Evolutionary conservation across 78 protist genomes (phyloP).

Genomic region (Carpediemonas membranifera): DNA sequence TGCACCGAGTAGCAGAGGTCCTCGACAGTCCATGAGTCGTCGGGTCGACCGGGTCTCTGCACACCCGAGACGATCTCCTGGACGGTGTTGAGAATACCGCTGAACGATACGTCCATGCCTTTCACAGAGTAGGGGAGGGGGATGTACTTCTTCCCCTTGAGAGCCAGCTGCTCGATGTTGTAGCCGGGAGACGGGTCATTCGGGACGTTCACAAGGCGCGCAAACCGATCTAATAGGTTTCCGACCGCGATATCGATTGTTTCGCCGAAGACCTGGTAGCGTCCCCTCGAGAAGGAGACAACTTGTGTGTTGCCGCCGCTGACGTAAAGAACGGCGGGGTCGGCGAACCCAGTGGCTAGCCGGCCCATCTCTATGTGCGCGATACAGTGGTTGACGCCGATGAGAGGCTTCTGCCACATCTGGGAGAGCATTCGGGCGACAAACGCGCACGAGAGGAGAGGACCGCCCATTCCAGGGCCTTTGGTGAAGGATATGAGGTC

Average conservation of each 20-base stretch:
- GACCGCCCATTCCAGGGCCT: constrained; percentile 28
- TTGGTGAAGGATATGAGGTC: constrained; percentile 10
- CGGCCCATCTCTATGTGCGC: constrained; percentile 97
- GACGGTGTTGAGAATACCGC: constrained; percentile 13
- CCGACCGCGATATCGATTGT: constrained; percentile 97
- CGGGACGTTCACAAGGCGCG: constrained; percentile 53
- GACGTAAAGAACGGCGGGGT: constrained; percentile 94
- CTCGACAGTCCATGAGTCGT: constrained; percentile 39
- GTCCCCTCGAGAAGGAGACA: constrained; percentile 34
- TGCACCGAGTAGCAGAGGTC: constrained; percentile 82
- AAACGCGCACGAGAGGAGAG: background rate
- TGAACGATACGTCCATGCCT: constrained; percentile 47
- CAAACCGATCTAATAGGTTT: constrained; percentile 79
- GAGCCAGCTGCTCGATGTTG: constrained; percentile 91
- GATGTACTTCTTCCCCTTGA: constrained; percentile 44
- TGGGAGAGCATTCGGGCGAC: constrained; percentile 31
- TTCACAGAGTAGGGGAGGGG: constrained; percentile 76
- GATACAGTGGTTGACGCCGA: constrained; percentile 52
- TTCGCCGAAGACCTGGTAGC: constrained; percentile 95
- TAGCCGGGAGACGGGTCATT: constrained; percentile 97
- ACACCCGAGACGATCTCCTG: too few species aligned
- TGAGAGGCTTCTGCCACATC: constrained; percentile 81
- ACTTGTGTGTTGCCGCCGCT: constrained; percentile 97
- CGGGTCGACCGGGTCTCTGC: too few species aligned
- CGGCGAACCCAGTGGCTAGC: constrained; percentile 63